Evolutionary conservation across 306 rosid species (phyloP), one percentile per base, ranked within the genome.

Genomic region (Glycine latifolia): DNA sequence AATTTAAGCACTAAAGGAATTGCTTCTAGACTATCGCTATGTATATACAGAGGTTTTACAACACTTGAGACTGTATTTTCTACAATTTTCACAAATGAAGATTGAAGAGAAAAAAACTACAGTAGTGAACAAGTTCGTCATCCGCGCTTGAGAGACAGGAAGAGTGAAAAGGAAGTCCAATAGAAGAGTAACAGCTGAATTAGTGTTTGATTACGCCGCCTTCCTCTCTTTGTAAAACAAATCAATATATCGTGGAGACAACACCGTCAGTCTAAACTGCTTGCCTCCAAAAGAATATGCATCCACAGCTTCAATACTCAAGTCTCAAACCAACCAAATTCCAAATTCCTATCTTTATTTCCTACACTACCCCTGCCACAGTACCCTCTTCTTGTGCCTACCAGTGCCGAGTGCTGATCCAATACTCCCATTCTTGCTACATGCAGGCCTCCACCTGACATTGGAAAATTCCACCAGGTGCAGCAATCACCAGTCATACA

Each of bases 211-310:
- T 84, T 60, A 89, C 89, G 66, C 89, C 90, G 66, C 84, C 89
- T 74, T 79, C 67, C 59, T 63, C 79, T 83, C 89, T 79, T 20
- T 63, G 79, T 79, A 84, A 81, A 90, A 83, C 88, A 88, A 87
- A 90, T 88, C 81, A 87, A 46, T 90, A 87, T 89, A 89, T 89
- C 89, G 86, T 68, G 91, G 90, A 89, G 91, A 79, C 93, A 53
- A 77, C 76, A 83, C 74, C 65, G 48, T 39, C 72, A 87, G 79
- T 78, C 78, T 80, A 67, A 53, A 77, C 81, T 69, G 85, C 88
- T 79, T 68, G 94, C 86, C 99, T 90, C 97, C 93, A 43, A 92
- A 95, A 95, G 99, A 95, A 91, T 93, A 81, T 79, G 85, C 87
- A 83, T 86, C 75, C 67, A 41, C 74, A 72, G 15, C 75, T 89